Evolutionary conservation across 345 rosid genomes (phyloP).

Genomic region (Cardamine occulta): DNA sequence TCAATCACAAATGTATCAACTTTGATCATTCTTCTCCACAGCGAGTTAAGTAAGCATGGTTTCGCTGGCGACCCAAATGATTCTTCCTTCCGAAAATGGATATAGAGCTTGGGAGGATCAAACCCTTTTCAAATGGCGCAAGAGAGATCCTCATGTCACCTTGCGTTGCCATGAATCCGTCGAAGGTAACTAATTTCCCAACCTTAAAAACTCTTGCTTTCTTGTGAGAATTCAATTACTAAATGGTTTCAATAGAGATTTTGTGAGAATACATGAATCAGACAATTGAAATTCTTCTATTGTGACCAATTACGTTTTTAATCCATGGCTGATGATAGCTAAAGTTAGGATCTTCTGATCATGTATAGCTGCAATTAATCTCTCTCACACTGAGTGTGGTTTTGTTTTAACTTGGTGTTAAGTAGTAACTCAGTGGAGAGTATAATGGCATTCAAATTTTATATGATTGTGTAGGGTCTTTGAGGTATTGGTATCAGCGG

Average conservation of each 20-base stretch:
- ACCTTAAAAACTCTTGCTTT: not conserved
- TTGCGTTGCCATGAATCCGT: conserved; percentile 88
- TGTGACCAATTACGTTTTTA: not conserved
- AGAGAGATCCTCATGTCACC: conserved; percentile 88
- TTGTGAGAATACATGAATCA: not conserved
- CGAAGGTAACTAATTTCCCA: conserved; percentile 52
- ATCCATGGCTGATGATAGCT: not conserved
- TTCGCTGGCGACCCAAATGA: conserved; percentile 52
- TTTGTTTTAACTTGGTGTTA: not conserved
- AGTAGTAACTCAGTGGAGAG: conserved; percentile 7
- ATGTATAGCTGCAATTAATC: conserved; percentile 6
- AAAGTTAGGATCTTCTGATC: conserved; percentile 19
- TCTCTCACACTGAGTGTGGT: not conserved
- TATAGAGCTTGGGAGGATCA: conserved; percentile 80
- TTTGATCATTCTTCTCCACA: conserved; percentile 38
- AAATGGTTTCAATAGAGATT: not conserved
- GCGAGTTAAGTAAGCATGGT: conserved; percentile 45
- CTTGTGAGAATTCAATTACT: not conserved
- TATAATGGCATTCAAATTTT: conserved; percentile 1
- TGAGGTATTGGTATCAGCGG: conserved; percentile 80
- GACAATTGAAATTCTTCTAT: not conserved
- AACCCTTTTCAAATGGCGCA: conserved; percentile 80
- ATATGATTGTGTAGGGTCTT: conserved; percentile 60
- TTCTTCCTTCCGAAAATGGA: conserved; percentile 64
- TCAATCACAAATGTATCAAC: conserved; percentile 27